A percentile compares a stretch with the other conserved stretches of the same genome.
Conservation (phyloP, 2,329 filamentous ascomycete species). For the Huntiella savannae region DNA sequence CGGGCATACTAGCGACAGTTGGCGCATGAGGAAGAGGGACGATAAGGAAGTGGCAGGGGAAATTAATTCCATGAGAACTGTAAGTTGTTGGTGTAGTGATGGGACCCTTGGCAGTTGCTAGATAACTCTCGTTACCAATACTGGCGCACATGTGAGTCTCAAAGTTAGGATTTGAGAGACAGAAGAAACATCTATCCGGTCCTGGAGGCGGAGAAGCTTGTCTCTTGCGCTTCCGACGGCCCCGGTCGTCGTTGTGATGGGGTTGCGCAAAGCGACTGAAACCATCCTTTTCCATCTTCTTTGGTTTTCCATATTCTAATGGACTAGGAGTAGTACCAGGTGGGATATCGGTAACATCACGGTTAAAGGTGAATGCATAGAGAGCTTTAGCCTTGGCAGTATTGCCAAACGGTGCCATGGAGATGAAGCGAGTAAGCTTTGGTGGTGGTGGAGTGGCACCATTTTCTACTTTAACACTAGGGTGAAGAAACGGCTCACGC, state of each 20-base stretch:
- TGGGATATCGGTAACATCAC: slow-evolving; percentile 32
- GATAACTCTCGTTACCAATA: slow-evolving; percentile 70
- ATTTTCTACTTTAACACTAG: slow-evolving; percentile 3
- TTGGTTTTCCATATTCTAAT: slow-evolving; percentile 24
- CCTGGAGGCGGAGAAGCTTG: slow-evolving; percentile 39
- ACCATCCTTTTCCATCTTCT: slow-evolving; percentile 1
- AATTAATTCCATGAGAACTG: slow-evolving; percentile 40
- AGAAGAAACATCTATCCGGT: slow-evolving; percentile 83
- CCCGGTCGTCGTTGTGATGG: slow-evolving; percentile 25
- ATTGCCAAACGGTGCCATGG: slow-evolving; percentile 64
- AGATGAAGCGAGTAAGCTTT: slow-evolving; percentile 69
- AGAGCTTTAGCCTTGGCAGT: slow-evolving; percentile 58
- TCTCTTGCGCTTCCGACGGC: slow-evolving; percentile 27
- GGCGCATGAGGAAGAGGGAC: slow-evolving; percentile 71
- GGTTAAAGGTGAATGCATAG: slow-evolving; percentile 51
- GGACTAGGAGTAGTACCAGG: slow-evolving; percentile 59
- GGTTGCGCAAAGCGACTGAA: slow-evolving; percentile 14
- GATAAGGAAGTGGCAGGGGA: slow-evolving; percentile 76
- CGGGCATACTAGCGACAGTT: slow-evolving; percentile 48
- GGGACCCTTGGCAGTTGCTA: slow-evolving; percentile 84
- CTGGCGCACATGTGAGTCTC: slow-evolving; percentile 77
- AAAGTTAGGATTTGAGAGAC: slow-evolving; percentile 68
- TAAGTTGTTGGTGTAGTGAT: slow-evolving; percentile 56
- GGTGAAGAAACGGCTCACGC: slow-evolving; percentile 78
- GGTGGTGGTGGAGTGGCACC: slow-evolving; percentile 13